A percentile compares a stretch with the other conserved stretches of the same genome.
Conservation (phyloP, 495 filamentous ascomycete genomes). For the Xylaria venustula region DNA sequence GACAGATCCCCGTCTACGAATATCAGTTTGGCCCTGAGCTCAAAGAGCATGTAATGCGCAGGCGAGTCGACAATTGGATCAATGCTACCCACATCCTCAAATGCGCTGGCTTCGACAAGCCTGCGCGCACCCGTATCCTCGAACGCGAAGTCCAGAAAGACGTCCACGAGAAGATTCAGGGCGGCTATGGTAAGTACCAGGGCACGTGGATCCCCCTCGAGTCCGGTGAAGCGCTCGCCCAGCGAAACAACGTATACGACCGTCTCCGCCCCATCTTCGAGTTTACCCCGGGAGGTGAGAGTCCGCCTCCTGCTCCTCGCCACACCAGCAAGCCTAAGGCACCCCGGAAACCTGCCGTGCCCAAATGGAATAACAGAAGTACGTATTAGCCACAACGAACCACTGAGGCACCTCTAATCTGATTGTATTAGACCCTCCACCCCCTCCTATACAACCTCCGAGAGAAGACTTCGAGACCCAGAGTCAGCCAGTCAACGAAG, state of each 20-base stretch:
- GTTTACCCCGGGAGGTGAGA: slow-evolving; percentile 77
- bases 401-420: slow-evolving; percentile 9
- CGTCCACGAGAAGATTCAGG: slow-evolving; percentile 94
- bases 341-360: slow-evolving; percentile 58
- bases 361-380: slow-evolving; percentile 48
- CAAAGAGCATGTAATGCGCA: slow-evolving; percentile 80
- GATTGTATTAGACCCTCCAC: slow-evolving; percentile 27
- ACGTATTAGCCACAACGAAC: slow-evolving; percentile 8
- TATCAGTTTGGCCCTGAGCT: slow-evolving; percentile 73
- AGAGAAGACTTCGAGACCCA: slow-evolving; percentile 48
- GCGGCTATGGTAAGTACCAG: slow-evolving; percentile 98
- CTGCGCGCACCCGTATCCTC: slow-evolving; percentile 87
- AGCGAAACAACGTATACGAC: slow-evolving; percentile 79
- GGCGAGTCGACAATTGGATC: slow-evolving; percentile 83
- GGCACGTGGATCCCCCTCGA: slow-evolving; percentile 95
- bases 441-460: slow-evolving; percentile 20
- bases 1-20: slow-evolving; percentile 93
- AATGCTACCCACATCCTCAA: slow-evolving; percentile 97
- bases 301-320: slow-evolving; percentile 90
- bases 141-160: slow-evolving; percentile 97
- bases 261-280: slow-evolving; percentile 86
- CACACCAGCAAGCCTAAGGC: slow-evolving; percentile 78
- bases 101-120: slow-evolving; percentile 68
- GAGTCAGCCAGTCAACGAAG: slow-evolving; percentile 65
- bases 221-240: slow-evolving; percentile 75